These are phyloP conservation scores for Paraphaeosphaeria minitans DNA, from an alignment of 2,329 filamentous ascomycete species.

Conservation along the genomic window DNA sequence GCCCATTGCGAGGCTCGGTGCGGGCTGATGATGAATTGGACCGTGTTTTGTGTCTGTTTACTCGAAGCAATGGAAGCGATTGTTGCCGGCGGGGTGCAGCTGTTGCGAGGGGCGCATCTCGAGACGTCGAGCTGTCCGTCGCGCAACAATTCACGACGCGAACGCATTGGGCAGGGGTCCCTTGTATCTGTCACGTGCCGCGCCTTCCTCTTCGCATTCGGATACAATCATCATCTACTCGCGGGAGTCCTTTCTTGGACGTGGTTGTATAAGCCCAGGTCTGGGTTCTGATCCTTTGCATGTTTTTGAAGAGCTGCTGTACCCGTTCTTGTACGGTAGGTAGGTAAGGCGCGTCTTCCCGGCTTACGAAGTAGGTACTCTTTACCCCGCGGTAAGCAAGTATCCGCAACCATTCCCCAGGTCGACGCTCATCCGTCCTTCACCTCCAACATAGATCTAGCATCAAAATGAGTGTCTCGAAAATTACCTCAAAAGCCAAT, in stretches of 20 bases:
- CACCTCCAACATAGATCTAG: not conserved
- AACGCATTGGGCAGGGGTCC: slow-evolving; percentile 32
- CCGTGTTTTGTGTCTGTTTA: not conserved
- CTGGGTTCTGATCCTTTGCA: no score
- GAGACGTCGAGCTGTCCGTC: slow-evolving; percentile 29
- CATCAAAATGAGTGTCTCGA: slow-evolving; percentile 11
- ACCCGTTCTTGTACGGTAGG: no score
- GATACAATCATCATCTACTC: not conserved
- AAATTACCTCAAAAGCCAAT: slow-evolving; percentile 15
- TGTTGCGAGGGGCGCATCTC: slow-evolving; percentile 28
- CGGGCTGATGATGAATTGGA: slow-evolving; percentile 1
- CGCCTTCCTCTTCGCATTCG: not conserved
- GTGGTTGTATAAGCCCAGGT: not conserved
- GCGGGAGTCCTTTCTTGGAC: no score
- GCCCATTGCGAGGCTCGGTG: slow-evolving; percentile 54
- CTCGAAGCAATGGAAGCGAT: not conserved
- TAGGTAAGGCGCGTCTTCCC: no score
- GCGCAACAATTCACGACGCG: slow-evolving; percentile 40
- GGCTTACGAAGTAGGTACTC: no score
- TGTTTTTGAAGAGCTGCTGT: no score
- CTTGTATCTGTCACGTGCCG: slow-evolving; percentile 35
- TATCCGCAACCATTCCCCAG: not conserved
- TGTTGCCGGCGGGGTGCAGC: slow-evolving; percentile 12
- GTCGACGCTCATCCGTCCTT: not conserved
- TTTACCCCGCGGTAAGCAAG: not conserved